Percentiles rank a stretch among this genome's conserved stretches.
Conservation (phyloP, 805 yeast genomes). For the Lipomyces oligophaga region DNA sequence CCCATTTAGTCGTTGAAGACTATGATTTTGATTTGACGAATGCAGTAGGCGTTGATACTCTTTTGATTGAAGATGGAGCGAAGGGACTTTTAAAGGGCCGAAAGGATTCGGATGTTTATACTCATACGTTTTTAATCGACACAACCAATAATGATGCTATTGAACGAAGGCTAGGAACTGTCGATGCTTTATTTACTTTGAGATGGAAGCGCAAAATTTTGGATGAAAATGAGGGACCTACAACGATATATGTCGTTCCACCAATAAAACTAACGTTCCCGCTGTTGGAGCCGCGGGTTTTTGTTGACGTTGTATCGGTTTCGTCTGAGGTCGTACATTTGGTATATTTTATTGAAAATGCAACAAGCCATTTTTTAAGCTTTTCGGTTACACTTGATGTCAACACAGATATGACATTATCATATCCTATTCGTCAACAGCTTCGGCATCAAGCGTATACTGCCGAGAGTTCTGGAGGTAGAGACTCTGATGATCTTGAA, state of each 20-base stretch:
- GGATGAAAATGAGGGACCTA: neutral
- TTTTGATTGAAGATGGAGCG: constrained; percentile 4
- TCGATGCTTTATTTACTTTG: constrained; percentile 33
- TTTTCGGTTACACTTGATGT: constrained; percentile 50
- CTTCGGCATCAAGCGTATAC: constrained; percentile 19
- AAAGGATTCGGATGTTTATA: constrained; percentile 18
- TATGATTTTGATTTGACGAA: constrained; percentile 28
- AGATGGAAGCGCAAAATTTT: constrained; percentile 35
- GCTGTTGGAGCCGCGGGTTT: constrained; percentile 64
- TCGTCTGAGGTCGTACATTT: constrained; percentile 35
- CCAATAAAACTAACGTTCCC: constrained; percentile 57
- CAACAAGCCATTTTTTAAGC: constrained; percentile 64
- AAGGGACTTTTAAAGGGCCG: constrained; percentile 1
- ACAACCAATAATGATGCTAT: constrained; percentile 24
- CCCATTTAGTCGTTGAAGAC: constrained; percentile 29
- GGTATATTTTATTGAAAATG: constrained; percentile 63
- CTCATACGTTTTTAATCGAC: constrained; percentile 29
- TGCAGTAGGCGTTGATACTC: constrained; percentile 27
- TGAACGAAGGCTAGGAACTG: constrained; percentile 26
- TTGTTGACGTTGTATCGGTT: constrained; percentile 40
- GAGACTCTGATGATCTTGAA: neutral
- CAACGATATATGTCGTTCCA: constrained; percentile 30
- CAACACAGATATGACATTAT: constrained; percentile 34
- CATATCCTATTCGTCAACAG: constrained; percentile 25
- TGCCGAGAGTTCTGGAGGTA: constrained; percentile 6